Percentiles rank a stretch among this genome's conserved stretches.
These are phyloP conservation scores for Actinomucor elegans DNA, from an alignment of 371 early-diverging fungal genomes.

Conservation along the genomic window DNA sequence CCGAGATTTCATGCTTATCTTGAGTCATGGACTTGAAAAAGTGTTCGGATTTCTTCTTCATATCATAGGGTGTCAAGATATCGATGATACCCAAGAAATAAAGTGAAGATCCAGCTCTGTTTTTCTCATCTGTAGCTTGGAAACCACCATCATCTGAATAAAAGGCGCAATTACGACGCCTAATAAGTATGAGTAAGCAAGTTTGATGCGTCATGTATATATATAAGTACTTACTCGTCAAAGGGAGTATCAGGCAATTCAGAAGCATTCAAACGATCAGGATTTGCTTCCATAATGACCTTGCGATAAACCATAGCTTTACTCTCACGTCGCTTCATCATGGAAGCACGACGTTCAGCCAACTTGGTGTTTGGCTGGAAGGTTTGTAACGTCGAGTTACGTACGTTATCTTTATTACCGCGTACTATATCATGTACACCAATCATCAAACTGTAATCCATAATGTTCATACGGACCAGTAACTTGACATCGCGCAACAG, in stretches of 20 bases:
- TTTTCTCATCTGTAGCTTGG: constrained; percentile 72
- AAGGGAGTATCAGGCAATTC: constrained; percentile 49
- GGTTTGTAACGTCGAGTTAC: constrained; percentile 80
- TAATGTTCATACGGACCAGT: constrained; percentile 78
- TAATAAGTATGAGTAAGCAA: too few species aligned
- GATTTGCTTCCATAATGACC: constrained; percentile 73
- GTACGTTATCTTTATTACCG: constrained; percentile 84
- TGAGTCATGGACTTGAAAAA: constrained; percentile 81
- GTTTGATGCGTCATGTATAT: not conserved
- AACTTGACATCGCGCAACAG: constrained; percentile 76
- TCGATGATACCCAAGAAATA: constrained; percentile 97
- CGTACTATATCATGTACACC: constrained; percentile 83
- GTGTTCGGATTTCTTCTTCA: constrained; percentile 86
- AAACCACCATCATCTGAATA: constrained; percentile 93
- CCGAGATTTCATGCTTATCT: constrained; percentile 81
- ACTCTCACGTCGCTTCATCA: constrained; percentile 55
- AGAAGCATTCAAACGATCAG: constrained; percentile 57
- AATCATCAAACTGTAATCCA: constrained; percentile 87
- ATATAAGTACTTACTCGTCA: constrained; percentile 40
- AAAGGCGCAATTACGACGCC: constrained; percentile 74
- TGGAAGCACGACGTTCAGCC: constrained; percentile 38
- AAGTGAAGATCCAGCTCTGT: constrained; percentile 65
- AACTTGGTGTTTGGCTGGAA: constrained; percentile 54
- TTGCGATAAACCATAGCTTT: constrained; percentile 67
- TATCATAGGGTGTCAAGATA: constrained; percentile 94